Evolutionary conservation across 2,329 filamentous ascomycete genomes (phyloP), one percentile per base, ranked within the genome.

Genomic region (Fusarium begoniae): DNA sequence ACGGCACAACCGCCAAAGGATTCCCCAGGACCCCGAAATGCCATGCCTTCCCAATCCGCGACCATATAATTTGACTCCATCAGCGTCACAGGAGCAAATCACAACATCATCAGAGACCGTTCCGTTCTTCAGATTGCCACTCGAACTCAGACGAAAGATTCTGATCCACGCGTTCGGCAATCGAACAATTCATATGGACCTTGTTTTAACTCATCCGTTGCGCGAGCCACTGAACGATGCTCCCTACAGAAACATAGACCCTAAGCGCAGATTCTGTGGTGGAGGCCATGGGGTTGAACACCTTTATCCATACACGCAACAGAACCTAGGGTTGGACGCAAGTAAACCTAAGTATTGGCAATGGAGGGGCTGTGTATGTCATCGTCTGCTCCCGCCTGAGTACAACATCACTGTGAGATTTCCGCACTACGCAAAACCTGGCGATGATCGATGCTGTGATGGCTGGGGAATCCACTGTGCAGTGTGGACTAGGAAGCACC

Each of bases 351-450:
- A 28, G 15, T 38, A 8, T 1, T 69, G 68, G 68, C 50, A 65
- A 1, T 70, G 68, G 66, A 48, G 68, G 2, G 61, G 68, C 3
- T 69, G 65, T 3, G 51, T 68, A 18, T 70, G 68, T 10, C 68
- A 69, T 35, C 59, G 66, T 1, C 18, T 44, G 6, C 61, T 4
- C 1, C 32, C 30, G 0, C 41, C 41, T 5, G 1, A 1, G 4
- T 53, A 3, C n/a, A 32, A 37, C 1, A 37, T 17, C 5, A 24
- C 38, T 2, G 22, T 35, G 20, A n/a, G 3, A 30, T 8, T 37
- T 18, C 10, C 24, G 1, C 1, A 26, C 6, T 22, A 17, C 10
- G 22, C 3, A 0, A 38, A 51, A 35, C 54, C 66, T 18, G 37
- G 8, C 1, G 50, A 55, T 26, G 66, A 57, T 30, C 1, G 26